Percentiles rank a stretch among this genome's conserved stretches.
These are phyloP conservation scores for Camelina hispida DNA, from an alignment of 345 rosid species.

Conservation along the genomic window DNA sequence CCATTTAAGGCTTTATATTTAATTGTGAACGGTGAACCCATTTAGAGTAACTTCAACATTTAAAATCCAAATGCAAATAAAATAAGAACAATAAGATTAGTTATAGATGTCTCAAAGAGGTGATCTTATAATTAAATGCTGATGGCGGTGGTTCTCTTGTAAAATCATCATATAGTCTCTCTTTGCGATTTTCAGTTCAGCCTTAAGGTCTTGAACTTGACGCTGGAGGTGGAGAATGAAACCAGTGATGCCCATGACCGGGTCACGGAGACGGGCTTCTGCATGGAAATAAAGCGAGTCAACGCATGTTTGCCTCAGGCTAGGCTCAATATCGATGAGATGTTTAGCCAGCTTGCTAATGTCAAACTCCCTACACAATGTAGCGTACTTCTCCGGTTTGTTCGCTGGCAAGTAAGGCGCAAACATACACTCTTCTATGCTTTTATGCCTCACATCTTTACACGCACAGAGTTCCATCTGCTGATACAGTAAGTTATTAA, in stretches of 20 bases:
- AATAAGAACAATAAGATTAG: not conserved
- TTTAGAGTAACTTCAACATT: no score
- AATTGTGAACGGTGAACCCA: no score
- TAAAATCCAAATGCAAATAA: not conserved
- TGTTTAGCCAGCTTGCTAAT: not conserved
- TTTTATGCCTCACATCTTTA: not conserved
- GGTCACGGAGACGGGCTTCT: slow-evolving; percentile 12
- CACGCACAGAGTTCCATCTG: slow-evolving; percentile 7
- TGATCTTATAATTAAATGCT: not conserved
- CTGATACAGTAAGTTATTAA: no score
- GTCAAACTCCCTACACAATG: not conserved
- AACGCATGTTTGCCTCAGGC: slow-evolving; percentile 7
- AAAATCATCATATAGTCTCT: not conserved
- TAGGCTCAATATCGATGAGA: slow-evolving; percentile 1
- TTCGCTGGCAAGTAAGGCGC: slow-evolving; percentile 7
- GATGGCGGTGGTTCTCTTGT: not conserved
- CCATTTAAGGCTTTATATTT: no score
- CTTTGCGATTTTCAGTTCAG: not conserved
- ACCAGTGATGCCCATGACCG: not conserved
- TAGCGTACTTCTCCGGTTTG: slow-evolving; percentile 12
- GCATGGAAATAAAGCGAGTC: not conserved
- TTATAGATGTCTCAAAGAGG: not conserved
- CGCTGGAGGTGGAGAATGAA: not conserved
- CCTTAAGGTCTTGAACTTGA: not conserved
- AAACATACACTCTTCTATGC: not conserved